phyloP scores from a whole-genome alignment of 2,329 filamentous ascomycete genomes.

The Zymoseptoria crescenta region DNA sequence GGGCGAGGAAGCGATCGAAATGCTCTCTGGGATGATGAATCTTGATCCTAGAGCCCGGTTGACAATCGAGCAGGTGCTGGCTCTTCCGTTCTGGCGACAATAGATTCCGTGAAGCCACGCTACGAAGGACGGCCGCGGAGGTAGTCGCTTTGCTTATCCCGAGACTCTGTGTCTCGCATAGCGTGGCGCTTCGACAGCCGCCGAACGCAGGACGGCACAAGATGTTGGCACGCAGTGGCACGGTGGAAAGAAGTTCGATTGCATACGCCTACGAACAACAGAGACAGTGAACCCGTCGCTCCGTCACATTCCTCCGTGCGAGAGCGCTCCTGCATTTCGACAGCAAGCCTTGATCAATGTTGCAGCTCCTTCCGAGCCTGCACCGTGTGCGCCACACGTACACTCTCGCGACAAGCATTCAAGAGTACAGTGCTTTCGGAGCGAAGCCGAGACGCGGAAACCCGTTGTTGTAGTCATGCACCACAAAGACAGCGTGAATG shows the following conservation, averaged over 20 bases:
- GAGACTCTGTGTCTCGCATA: background rate
- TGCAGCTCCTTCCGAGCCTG: background rate
- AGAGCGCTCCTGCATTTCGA: background rate
- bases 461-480: background rate
- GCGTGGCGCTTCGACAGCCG: background rate
- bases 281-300: background rate
- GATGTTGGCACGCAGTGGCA: background rate
- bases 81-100: conserved; percentile 25
- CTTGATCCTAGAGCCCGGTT: conserved; percentile 27
- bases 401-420: background rate
- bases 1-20: conserved; percentile 20
- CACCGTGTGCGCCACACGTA: background rate
- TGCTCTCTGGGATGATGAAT: conserved; percentile 32
- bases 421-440: background rate
- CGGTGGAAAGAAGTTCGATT: background rate
- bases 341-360: background rate
- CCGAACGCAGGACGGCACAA: background rate
- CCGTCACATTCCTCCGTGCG: background rate
- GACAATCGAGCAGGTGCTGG: conserved; percentile 30
- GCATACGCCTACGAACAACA: background rate
- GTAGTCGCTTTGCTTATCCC: too few relatives aligned
- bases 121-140: background rate
- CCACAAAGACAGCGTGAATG: conserved; percentile 49
- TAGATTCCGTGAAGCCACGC: background rate
- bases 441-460: background rate